A percentile compares a stretch with the other conserved stretches of the same genome.
Evolutionary conservation across 2,329 filamentous ascomycete species (phyloP).

Genomic region (Furcasterigmium furcatum): DNA sequence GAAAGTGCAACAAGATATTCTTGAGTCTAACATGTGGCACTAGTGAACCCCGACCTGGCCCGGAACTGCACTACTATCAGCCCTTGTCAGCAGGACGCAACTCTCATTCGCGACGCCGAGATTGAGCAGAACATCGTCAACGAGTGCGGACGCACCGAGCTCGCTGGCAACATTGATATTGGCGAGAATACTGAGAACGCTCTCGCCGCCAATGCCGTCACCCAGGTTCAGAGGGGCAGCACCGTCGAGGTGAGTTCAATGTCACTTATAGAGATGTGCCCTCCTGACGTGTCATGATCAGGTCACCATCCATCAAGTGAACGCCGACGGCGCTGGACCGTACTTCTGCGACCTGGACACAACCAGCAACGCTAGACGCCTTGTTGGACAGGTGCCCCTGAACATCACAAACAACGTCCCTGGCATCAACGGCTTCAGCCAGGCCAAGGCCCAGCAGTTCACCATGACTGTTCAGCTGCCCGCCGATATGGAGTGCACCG

Average conservation of each 20-base stretch:
- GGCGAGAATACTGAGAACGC: constrained; percentile 52
- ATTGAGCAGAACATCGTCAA: constrained; percentile 50
- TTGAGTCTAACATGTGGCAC: background rate
- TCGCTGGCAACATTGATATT: constrained; percentile 60
- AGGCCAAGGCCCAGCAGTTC: constrained; percentile 53
- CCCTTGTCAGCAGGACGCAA: constrained; percentile 64
- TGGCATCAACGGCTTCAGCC: constrained; percentile 53
- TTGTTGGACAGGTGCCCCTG: constrained; percentile 40
- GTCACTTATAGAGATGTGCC: too few relatives aligned
- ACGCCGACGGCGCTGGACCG: constrained; percentile 51
- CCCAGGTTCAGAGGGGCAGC: constrained; percentile 43
- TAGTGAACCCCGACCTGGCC: constrained; percentile 51
- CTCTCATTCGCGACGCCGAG: constrained; percentile 58
- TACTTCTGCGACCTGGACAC: constrained; percentile 52
- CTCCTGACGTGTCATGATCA: too few relatives aligned
- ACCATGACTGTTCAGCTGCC: constrained; percentile 54
- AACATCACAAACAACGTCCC: constrained; percentile 58
- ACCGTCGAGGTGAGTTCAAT: constrained; percentile 27
- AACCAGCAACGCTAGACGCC: constrained; percentile 38
- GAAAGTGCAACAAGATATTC: constrained; percentile 1
- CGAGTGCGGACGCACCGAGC: constrained; percentile 60
- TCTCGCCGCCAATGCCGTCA: constrained; percentile 40
- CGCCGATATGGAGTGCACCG: constrained; percentile 41
- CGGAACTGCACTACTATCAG: constrained; percentile 62
- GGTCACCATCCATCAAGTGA: constrained; percentile 51